Conservation (phyloP, 1,284 basidiomycete species). For the Bondarzewia mesenterica region DNA sequence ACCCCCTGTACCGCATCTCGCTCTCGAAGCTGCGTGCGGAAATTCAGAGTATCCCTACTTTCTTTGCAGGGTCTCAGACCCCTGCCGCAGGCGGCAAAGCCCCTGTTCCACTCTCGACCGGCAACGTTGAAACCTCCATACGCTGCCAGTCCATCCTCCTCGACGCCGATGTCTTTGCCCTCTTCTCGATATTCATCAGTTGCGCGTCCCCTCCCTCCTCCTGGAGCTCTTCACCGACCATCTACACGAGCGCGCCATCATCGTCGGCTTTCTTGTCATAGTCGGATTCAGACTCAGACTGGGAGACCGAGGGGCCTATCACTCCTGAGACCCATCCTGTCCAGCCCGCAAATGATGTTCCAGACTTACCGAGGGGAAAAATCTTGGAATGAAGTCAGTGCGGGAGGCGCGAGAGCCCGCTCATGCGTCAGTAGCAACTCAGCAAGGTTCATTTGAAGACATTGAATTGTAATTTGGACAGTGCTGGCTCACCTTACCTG, state of each 20-base stretch:
- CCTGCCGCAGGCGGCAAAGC: not conserved
- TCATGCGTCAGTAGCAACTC: too few relatives aligned
- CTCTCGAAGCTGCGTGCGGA: conserved; percentile 54
- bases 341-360: not conserved
- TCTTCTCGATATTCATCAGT: not conserved
- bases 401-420: too few relatives aligned
- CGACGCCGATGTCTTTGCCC: not conserved
- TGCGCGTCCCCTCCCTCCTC: too few relatives aligned
- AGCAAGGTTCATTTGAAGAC: too few relatives aligned
- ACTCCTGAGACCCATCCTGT: not conserved
- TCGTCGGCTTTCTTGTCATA: too few relatives aligned
- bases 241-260: too few relatives aligned
- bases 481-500: too few relatives aligned
- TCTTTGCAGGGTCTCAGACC: conserved; percentile 33
- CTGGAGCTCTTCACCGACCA: too few relatives aligned
- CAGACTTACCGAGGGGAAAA: not conserved
- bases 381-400: too few relatives aligned
- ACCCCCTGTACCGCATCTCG: conserved; percentile 26
- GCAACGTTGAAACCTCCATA: not conserved
- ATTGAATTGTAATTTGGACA: too few relatives aligned
- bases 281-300: not conserved
- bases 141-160: not conserved
- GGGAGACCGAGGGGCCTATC: not conserved
- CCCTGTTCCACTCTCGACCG: too few relatives aligned
- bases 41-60: conserved; percentile 53